Conservation (phyloP, 2,329 filamentous ascomycete genomes). For the Neospermospora avenae region DNA sequence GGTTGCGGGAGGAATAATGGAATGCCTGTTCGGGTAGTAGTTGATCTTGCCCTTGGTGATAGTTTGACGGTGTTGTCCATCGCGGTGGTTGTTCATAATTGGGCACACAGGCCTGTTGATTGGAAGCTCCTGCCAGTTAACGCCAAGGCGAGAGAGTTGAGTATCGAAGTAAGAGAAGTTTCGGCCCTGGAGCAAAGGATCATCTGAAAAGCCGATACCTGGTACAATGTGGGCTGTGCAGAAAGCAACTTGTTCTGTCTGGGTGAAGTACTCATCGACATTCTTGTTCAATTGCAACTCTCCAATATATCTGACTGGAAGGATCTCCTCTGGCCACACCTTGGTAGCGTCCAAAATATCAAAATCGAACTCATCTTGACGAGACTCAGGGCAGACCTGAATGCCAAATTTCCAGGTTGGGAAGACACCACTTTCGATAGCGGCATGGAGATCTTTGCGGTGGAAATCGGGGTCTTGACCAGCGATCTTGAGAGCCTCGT, state of each 20-base stretch:
- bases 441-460: slow-evolving; percentile 70
- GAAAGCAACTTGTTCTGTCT: slow-evolving; percentile 82
- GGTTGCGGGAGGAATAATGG: slow-evolving; percentile 59
- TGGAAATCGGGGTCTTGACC: slow-evolving; percentile 81
- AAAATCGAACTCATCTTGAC: slow-evolving; percentile 77
- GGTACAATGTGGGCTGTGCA: slow-evolving; percentile 77
- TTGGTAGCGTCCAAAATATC: slow-evolving; percentile 85
- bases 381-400: slow-evolving; percentile 69
- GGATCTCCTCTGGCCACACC: slow-evolving; percentile 75
- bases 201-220: slow-evolving; percentile 73
- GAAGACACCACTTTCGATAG: slow-evolving; percentile 67
- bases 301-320: slow-evolving; percentile 75
- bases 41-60: slow-evolving; percentile 72
- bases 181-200: slow-evolving; percentile 70
- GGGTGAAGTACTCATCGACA: slow-evolving; percentile 75
- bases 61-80: slow-evolving; percentile 68
- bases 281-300: slow-evolving; percentile 78
- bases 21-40: slow-evolving; percentile 75
- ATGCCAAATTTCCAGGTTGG: slow-evolving; percentile 82
- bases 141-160: slow-evolving; percentile 65
- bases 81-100: slow-evolving; percentile 73
- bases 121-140: slow-evolving; percentile 74
- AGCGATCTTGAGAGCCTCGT: slow-evolving; percentile 71
- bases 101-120: slow-evolving; percentile 74
- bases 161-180: slow-evolving; percentile 68